A percentile compares a stretch with the other conserved stretches of the same genome.
Conservation (phyloP, 1,139 yeast genomes). For the Candida sp. region DNA sequence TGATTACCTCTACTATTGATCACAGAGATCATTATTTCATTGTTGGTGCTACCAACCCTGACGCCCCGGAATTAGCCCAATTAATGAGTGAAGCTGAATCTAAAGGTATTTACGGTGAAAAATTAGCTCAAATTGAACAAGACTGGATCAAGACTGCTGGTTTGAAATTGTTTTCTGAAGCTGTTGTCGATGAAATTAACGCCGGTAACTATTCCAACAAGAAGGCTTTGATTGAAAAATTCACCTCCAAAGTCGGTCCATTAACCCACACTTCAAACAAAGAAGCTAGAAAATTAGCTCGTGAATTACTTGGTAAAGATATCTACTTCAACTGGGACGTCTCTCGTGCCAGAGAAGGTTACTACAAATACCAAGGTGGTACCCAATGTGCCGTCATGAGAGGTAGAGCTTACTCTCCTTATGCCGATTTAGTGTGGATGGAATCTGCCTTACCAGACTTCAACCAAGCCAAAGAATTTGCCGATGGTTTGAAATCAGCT, state of each 20-base stretch:
- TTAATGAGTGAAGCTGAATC: slow-evolving; percentile 81
- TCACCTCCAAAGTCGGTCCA: slow-evolving; percentile 71
- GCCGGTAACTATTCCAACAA: slow-evolving; percentile 61
- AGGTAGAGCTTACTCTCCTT: slow-evolving; percentile 94
- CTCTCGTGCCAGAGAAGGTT: slow-evolving; percentile 96
- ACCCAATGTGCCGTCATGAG: slow-evolving; percentile 98
- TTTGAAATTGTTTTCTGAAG: slow-evolving; percentile 86
- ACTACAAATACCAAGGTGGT: slow-evolving; percentile 95
- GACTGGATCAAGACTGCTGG: slow-evolving; percentile 87
- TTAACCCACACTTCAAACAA: slow-evolving; percentile 70
- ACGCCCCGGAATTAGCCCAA: slow-evolving; percentile 68
- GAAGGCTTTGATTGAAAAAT: slow-evolving; percentile 60
- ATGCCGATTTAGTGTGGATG: slow-evolving; percentile 98
- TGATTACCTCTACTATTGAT: slow-evolving; percentile 91
- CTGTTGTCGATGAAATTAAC: slow-evolving; percentile 81
- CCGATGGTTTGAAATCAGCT: slow-evolving; percentile 79
- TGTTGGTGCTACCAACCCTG: slow-evolving; percentile 87
- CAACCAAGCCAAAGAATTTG: slow-evolving; percentile 91
- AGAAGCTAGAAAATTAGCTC: slow-evolving; percentile 80
- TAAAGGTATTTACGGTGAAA: slow-evolving; percentile 68
- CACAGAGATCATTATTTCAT: slow-evolving; percentile 92
- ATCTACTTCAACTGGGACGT: slow-evolving; percentile 94
- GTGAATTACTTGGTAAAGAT: slow-evolving; percentile 75
- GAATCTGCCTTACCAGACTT: slow-evolving; percentile 96
- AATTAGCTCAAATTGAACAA: slow-evolving; percentile 69